phyloP scores from a whole-genome alignment of 2,329 filamentous ascomycete species.

The Cryoendolithus antarcticus region DNA sequence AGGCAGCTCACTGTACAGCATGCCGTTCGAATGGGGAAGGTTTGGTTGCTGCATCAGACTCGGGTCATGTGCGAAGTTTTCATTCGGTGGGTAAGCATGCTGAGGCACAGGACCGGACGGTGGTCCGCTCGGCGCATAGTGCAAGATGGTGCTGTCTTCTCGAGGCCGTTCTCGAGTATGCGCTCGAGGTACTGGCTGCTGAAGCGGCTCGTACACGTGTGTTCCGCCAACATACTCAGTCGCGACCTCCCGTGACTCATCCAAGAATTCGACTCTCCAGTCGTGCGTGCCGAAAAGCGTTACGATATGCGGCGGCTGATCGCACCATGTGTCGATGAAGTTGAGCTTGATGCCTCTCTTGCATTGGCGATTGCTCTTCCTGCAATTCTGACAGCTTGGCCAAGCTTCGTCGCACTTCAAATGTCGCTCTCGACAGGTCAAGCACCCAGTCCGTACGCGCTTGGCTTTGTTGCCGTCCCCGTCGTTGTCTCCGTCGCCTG shows the following conservation, averaged over 20 bases:
- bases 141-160: slow-evolving; percentile 3
- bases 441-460: slow-evolving; percentile 76
- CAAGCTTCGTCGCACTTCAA: slow-evolving; percentile 77
- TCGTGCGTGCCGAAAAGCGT: slow-evolving; percentile 47
- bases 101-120: slow-evolving; percentile 26
- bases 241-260: slow-evolving; percentile 81
- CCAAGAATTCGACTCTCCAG: slow-evolving; percentile 66
- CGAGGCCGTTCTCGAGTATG: slow-evolving; percentile 17
- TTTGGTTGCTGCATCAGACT: slow-evolving; percentile 9
- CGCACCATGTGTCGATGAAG: slow-evolving; percentile 74
- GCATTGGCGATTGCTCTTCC: slow-evolving; percentile 75
- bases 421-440: slow-evolving; percentile 82
- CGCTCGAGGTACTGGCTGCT: slow-evolving; percentile 19
- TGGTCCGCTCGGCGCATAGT: slow-evolving; percentile 13
- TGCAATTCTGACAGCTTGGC: slow-evolving; percentile 62
- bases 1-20: slow-evolving; percentile 5
- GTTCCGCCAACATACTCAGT: slow-evolving; percentile 77
- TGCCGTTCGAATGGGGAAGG: slow-evolving; percentile 25
- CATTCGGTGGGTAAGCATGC: slow-evolving; percentile 38
- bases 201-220: slow-evolving; percentile 49
- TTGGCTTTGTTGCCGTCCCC: slow-evolving; percentile 51
- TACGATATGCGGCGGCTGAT: slow-evolving; percentile 47
- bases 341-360: slow-evolving; percentile 79
- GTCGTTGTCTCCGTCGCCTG: slow-evolving; percentile 21
- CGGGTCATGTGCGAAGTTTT: slow-evolving; percentile 28